Evolutionary conservation across 2,329 filamentous ascomycete species (phyloP), one percentile per base, ranked within the genome.

Genomic region (Chlorencoelia australis): DNA sequence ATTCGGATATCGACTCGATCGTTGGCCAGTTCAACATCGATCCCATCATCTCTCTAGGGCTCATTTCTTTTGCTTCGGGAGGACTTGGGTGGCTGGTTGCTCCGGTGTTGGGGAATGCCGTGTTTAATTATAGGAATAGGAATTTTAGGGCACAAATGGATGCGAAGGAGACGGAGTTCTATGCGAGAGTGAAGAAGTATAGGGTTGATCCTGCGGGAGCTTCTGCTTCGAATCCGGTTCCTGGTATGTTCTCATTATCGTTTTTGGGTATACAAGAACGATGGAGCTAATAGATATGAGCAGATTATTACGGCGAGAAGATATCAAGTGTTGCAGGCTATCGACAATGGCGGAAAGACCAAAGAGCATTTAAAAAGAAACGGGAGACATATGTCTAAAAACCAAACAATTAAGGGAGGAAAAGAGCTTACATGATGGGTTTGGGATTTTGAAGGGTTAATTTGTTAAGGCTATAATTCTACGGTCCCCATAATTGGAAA

Each of bases 221-320:
- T 44, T 94, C 85, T 26, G 79, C 91, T 50, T 75, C 84, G 35
- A 96, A 96, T 65, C 91, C 91, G 13, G 73, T 75, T 69, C 59
- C 55, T 42, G 54, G 54, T 56, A 47, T 31, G 52, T 42, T 32
- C n/a, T 14, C 14, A 5, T 19, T 26, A 18, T 17, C 32, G 14
- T 27, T 21, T 33, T 31, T 14, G 7, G 8, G 11, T n/a, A 31
- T 14, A 13, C 7, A n/a, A 1, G 4, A 13, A 10, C 14, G 26
- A 15, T 21, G 1, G 15, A n/a, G 25, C 11, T 22, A 10, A 11
- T 17, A 20, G 10, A 18, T 14, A 27, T 17, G 26, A 7, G 7
- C 32, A 28, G 91, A 98, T 59, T 98, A 94, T 64, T 98, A 98
- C 55, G 91, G 91, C 52, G 91, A 98, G 67, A 96, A 95, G 71